These are phyloP conservation scores for Lactarius psammicola DNA, from an alignment of 768 basidiomycete species.

Conservation along the genomic window DNA sequence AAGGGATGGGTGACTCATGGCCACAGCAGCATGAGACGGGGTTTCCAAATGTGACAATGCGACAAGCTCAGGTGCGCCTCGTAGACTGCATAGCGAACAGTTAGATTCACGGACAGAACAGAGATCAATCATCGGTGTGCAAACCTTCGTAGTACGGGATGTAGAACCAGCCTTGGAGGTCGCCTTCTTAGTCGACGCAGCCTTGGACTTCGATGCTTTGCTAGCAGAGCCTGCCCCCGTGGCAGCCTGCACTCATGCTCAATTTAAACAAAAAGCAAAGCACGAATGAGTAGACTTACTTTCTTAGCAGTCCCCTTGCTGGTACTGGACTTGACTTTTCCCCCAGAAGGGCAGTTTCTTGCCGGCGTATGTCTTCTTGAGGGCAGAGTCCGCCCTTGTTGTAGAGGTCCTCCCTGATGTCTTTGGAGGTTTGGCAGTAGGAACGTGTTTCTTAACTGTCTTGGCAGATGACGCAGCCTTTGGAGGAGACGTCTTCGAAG, in stretches of 20 bases:
- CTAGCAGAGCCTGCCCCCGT: conserved; percentile 45
- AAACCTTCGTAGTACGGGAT: conserved; percentile 11
- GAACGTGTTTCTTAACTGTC: conserved; percentile 21
- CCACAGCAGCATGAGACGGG: not conserved
- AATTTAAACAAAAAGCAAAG: conserved; percentile 7
- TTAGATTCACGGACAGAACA: not conserved
- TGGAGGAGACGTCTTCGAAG: conserved; percentile 25
- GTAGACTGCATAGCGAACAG: conserved; percentile 1
- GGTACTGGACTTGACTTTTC: conserved; percentile 27
- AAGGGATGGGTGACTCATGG: conserved; percentile 3
- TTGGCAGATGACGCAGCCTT: conserved; percentile 23
- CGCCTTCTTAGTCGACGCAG: conserved; percentile 30
- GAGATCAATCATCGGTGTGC: not conserved
- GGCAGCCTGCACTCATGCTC: conserved; percentile 42
- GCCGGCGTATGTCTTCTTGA: conserved; percentile 30
- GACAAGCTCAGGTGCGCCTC: conserved; percentile 9
- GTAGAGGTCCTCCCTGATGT: conserved; percentile 30
- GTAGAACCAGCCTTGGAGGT: not conserved
- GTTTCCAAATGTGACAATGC: not conserved
- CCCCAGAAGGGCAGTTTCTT: conserved; percentile 23
- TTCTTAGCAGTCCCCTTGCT: conserved; percentile 61
- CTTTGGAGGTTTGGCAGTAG: conserved; percentile 18
- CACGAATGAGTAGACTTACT: conserved; percentile 37
- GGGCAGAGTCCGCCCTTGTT: conserved; percentile 32
- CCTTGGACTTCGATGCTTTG: conserved; percentile 35